A percentile compares a stretch with the other conserved stretches of the same genome.
These are phyloP conservation scores for Cucurbita argyrosperma DNA, from an alignment of 306 rosid genomes.

Conservation along the genomic window DNA sequence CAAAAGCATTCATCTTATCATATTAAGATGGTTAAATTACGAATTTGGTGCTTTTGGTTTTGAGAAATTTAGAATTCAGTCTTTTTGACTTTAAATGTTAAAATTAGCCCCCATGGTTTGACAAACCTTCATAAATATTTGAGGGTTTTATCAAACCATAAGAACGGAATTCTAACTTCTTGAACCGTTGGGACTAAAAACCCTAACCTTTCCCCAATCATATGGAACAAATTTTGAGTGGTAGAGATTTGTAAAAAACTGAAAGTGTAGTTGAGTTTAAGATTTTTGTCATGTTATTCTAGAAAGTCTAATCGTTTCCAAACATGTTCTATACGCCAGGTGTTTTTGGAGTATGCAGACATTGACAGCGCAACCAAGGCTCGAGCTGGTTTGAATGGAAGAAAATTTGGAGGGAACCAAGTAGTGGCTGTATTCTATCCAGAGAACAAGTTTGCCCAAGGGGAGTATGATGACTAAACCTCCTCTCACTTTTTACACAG, in stretches of 20 bases:
- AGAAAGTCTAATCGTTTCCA: neutral
- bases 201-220: too few species aligned
- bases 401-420: slow-evolving; percentile 79
- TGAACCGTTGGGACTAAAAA: too few species aligned
- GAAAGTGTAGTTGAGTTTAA: too few species aligned
- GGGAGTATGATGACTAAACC: slow-evolving; percentile 59
- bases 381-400: slow-evolving; percentile 67
- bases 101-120: too few species aligned
- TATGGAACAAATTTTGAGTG: too few species aligned
- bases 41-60: too few species aligned
- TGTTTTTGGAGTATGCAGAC: slow-evolving; percentile 85
- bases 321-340: slow-evolving; percentile 21
- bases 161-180: too few species aligned
- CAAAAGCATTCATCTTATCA: neutral
- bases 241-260: too few species aligned
- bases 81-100: too few species aligned
- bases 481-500: neutral
- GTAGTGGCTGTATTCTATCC: slow-evolving; percentile 70
- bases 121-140: too few species aligned
- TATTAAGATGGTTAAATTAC: neutral
- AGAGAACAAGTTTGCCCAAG: slow-evolving; percentile 73
- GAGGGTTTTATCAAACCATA: too few species aligned
- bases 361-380: slow-evolving; percentile 74
- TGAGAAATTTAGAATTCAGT: too few species aligned
- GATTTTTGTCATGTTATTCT: neutral